Evolutionary conservation across 306 rosid species (phyloP), one percentile per base, ranked within the genome.

Genomic region (Cicer yamashitae): DNA sequence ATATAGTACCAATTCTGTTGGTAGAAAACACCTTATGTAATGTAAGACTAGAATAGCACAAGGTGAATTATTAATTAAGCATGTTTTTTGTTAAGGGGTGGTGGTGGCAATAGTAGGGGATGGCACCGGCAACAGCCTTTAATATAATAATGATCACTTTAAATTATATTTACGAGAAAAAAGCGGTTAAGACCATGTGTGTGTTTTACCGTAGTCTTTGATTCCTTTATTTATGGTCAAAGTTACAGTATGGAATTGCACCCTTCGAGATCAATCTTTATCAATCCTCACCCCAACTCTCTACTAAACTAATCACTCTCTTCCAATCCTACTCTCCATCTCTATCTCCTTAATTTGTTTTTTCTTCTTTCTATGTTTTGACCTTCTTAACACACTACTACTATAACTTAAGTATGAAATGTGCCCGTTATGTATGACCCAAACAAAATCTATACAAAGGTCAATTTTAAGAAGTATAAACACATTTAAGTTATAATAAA

Each of bases 201-300:
- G 66, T 15, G 15, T 51, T 89, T 89, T 87, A 90, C 89, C 85
- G 1, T 60, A 60, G 70, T 79, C 74, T 85, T 86, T 87, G 96
- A 91, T 93, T 93, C 96, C 90, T 84, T 90, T 82, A 60, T 88
- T 85, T 77, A 73, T 84, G 88, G 98, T 93, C 96, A 93, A 93
- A 93, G 81, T 89, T 82, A 82, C 86, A 79, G 77, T 68, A 22
- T 43, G 74, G 46, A 82, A 82, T 89, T 82, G 84, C 84, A 84
- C 46, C 83, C 68, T 87, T 90, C 96, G 91, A 92, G 96, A 88
- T 76, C 75, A 85, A 73, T 81, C 81, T 84, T 86, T 86, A 77
- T 84, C 83, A 60, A 22, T 77, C 81, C 70, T 84, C 78, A 75
- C 71, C 81, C 70, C 81, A 46, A 58, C 68, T 12, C 20, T 40